Base-by-base conservation (phyloP, 257 asterid species). In the Thymus quinquecostatus region DNA sequence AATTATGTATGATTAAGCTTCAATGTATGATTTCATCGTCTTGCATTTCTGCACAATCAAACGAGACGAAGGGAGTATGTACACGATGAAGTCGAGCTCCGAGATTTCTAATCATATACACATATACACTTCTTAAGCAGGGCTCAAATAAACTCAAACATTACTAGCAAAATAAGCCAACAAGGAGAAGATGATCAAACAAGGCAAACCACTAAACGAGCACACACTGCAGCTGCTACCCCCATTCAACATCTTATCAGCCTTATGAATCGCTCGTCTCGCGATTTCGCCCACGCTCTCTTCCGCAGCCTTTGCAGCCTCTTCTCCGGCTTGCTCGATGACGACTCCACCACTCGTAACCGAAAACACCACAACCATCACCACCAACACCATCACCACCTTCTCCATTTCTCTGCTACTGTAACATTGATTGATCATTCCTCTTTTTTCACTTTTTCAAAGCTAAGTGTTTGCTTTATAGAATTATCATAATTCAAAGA, bases 301-400 rank as follows among this genome's bases (percentile, higher is more conserved):
- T 28, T 29, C 68, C 0, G 68, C 68, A 11, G 55, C 11, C 68
- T 63, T 63, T 43, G 68, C 68, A 10, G 68, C 68, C 6, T 21
- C 68, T 63, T 63, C 55, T 1, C 68, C 53, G 2, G 68, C 68
- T 63, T 43, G 55, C 10, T 63, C 48, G 47, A 60, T 34, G 6
- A 60, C 47, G 6, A 34, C 68, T 21, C 55, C 55, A 27, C 55
- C 28, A 6, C 5, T 14, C 6, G 38, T 32, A 40, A 14, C 7
- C 41, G 8, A 36, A 10, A 27, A 59, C 4, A 41, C 4, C 36
- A 4, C 41, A 10, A 54, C 40, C 11, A 40, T 41, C 28, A 10
- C 55, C 40, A 27, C 55, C 55, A 44, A 12, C 68, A 28, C 11
- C 53, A 62, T 29, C 69, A 44, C 41, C 69, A 44, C 69, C 69